These are phyloP conservation scores for Chlorella sp. DNA, from an alignment of 139 green algal genomes.

Conservation along the genomic window DNA sequence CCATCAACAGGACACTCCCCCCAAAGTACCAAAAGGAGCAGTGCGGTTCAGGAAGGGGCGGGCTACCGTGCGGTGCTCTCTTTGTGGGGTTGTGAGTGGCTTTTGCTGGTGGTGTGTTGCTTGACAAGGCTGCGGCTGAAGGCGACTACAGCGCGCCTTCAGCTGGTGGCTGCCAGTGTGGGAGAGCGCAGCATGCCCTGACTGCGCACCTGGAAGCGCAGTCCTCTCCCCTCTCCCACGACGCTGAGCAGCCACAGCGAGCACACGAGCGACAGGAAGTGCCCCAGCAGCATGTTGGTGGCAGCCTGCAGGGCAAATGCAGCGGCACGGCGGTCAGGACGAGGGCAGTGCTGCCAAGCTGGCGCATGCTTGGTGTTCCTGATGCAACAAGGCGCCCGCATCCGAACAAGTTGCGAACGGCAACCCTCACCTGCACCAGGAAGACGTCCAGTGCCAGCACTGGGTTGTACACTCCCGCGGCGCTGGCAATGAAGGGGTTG, in stretches of 20 bases:
- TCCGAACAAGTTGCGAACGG: too few relatives aligned
- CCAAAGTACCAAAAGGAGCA: too few relatives aligned
- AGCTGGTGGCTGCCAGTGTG: background rate
- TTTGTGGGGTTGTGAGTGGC: too few relatives aligned
- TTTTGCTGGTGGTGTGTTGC: background rate
- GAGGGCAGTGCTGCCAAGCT: too few relatives aligned
- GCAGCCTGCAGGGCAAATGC: constrained; percentile 81
- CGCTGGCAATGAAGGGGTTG: constrained; percentile 80
- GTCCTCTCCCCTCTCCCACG: constrained; percentile 43
- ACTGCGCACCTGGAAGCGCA: constrained; percentile 43
- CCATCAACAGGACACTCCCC: too few relatives aligned
- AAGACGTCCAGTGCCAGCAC: constrained; percentile 98
- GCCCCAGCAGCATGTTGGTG: constrained; percentile 85
- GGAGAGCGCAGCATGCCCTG: background rate
- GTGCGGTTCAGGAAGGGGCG: too few relatives aligned
- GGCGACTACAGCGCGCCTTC: background rate
- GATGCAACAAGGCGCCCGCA: too few relatives aligned
- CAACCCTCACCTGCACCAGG: constrained; percentile 81
- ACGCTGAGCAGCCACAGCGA: constrained; percentile 80
- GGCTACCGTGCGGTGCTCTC: too few relatives aligned
- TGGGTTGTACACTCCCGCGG: constrained; percentile 74
- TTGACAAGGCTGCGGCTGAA: background rate
- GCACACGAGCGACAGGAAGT: constrained; percentile 79
- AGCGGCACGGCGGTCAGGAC: too few relatives aligned
- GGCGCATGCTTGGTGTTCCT: too few relatives aligned